Conservation (phyloP, 2,329 filamentous ascomycete genomes). For the Albifimbria verrucaria region DNA sequence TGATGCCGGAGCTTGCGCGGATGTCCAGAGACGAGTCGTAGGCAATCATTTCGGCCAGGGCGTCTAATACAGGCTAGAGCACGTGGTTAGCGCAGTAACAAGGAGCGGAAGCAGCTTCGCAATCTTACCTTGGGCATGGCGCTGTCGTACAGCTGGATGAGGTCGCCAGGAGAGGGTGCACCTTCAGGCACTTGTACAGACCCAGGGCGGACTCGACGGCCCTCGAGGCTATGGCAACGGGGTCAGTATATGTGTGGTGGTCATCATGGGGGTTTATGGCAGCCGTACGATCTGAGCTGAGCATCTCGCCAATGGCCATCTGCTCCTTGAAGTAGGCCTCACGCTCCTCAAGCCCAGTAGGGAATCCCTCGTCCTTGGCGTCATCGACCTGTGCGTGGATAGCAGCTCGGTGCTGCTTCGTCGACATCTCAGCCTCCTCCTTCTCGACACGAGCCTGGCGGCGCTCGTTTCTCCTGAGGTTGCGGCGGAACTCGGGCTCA, state of each 20-base stretch:
- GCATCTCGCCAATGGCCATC: constrained; percentile 80
- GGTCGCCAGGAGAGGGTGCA: constrained; percentile 92
- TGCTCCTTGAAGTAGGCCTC: constrained; percentile 97
- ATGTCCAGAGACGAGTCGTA: constrained; percentile 74
- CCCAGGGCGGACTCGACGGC: constrained; percentile 82
- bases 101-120: neutral
- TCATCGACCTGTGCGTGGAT: constrained; percentile 75
- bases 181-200: constrained; percentile 98
- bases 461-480: constrained; percentile 72
- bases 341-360: constrained; percentile 83
- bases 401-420: constrained; percentile 64
- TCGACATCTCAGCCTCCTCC: constrained; percentile 65
- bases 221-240: constrained; percentile 51
- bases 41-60: constrained; percentile 97
- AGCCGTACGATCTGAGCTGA: constrained; percentile 77
- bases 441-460: constrained; percentile 68
- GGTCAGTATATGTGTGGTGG: neutral
- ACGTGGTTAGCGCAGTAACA: too few relatives aligned
- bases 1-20: constrained; percentile 37
- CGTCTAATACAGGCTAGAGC: constrained; percentile 83
- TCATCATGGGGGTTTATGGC: constrained; percentile 10
- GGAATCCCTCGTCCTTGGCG: constrained; percentile 89
- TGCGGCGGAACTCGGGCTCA: constrained; percentile 62
- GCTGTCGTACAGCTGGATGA: constrained; percentile 98
- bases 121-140: constrained; percentile 82